Conservation (phyloP, 2,329 filamentous ascomycete genomes). For the Pyricularia pennisetigena region DNA sequence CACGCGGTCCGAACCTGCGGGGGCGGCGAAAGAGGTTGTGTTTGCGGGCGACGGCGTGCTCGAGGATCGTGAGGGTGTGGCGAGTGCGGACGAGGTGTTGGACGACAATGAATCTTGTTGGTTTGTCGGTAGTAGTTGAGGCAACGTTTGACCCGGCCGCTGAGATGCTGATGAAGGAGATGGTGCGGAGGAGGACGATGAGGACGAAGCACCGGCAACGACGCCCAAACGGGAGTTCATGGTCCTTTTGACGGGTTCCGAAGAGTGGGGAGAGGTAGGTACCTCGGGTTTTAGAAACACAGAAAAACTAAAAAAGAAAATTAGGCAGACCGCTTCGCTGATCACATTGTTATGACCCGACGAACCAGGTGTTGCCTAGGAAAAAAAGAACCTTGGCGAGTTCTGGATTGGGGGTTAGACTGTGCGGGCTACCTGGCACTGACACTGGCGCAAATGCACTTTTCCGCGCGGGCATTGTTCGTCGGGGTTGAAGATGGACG, state of each 20-base stretch:
- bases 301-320: background rate
- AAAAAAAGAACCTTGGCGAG: background rate
- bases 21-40: background rate
- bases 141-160: background rate
- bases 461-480: background rate
- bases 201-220: constrained; percentile 4
- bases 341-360: background rate
- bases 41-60: background rate
- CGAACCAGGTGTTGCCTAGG: background rate
- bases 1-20: constrained; percentile 4
- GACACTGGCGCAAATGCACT: background rate
- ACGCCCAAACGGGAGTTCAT: background rate
- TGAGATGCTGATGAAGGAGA: background rate
- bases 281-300: background rate
- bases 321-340: background rate
- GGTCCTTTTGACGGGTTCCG: background rate
- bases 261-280: background rate
- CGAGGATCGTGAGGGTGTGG: constrained; percentile 2
- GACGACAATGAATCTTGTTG: background rate
- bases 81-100: background rate
- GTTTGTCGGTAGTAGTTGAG: background rate
- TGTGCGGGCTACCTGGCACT: background rate
- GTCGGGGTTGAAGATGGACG: background rate
- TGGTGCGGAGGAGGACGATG: background rate
- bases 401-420: background rate